Evolutionary conservation across 2,329 filamentous ascomycete species (phyloP).

Genomic region (Alternaria metachromatica): DNA sequence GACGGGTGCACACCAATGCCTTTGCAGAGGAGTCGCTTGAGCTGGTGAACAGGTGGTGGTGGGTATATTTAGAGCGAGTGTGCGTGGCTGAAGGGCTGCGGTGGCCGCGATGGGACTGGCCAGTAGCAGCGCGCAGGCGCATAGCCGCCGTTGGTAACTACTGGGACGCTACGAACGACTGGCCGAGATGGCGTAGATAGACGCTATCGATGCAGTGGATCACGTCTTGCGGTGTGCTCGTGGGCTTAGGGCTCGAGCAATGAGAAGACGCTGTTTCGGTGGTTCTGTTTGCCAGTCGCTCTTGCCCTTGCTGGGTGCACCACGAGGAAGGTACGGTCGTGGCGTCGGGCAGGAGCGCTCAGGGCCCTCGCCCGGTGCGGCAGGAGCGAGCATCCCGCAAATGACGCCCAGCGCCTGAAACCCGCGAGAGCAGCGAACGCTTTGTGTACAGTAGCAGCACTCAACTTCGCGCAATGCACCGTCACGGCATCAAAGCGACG

Average conservation of each 20-base stretch:
- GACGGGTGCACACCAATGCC: neutral
- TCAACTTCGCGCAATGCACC: neutral
- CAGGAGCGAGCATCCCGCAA: conserved; percentile 4
- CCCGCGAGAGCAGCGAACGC: neutral
- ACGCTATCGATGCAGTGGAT: conserved; percentile 32
- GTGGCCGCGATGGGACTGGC: conserved; percentile 13
- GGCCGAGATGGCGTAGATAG: conserved; percentile 25
- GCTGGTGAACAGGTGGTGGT: conserved; percentile 10
- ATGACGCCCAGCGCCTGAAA: neutral
- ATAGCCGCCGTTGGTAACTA: conserved; percentile 34
- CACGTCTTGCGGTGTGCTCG: conserved; percentile 34
- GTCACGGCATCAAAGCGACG: neutral
- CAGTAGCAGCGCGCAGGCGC: conserved; percentile 20
- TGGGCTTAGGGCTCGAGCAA: conserved; percentile 28
- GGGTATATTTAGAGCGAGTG: conserved; percentile 30
- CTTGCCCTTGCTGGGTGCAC: conserved; percentile 12
- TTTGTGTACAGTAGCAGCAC: conserved; percentile 9
- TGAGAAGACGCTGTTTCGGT: conserved; percentile 24
- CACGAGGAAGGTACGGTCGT: neutral
- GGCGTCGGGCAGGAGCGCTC: conserved; percentile 3
- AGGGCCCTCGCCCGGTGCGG: conserved; percentile 8
- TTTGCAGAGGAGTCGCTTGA: neutral
- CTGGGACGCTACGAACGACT: conserved; percentile 26
- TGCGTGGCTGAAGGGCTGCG: conserved; percentile 28
- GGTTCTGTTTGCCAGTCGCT: conserved; percentile 12